Evolutionary conservation across 2,329 filamentous ascomycete species (phyloP).

Genomic region (Aspergillus brunneoviolaceus): DNA sequence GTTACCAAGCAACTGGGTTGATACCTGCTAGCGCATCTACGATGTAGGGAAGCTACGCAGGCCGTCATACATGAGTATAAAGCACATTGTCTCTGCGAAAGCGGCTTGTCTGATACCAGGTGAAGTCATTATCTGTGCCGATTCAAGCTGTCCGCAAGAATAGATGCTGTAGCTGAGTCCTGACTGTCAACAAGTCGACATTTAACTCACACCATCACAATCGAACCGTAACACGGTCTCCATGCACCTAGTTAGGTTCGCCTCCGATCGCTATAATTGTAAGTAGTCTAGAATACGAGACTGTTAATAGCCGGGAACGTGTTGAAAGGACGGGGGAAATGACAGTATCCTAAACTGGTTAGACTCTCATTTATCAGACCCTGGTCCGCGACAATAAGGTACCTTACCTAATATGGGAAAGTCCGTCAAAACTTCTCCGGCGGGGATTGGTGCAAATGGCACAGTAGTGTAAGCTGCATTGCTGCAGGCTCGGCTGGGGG

Average conservation of each 20-base stretch:
- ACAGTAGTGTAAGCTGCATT: not conserved
- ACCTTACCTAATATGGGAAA: not conserved
- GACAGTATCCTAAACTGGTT: not conserved
- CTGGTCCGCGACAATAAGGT: not conserved
- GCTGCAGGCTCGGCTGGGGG: not conserved
- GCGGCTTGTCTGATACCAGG: not conserved
- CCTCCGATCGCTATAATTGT: not conserved
- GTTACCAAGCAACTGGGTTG: not conserved
- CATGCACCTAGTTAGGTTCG: not conserved
- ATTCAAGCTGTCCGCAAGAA: not conserved
- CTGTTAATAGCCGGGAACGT: too few relatives aligned
- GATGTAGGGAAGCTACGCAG: not conserved
- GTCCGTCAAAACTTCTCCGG: not conserved
- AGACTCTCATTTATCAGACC: not conserved
- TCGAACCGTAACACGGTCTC: not conserved
- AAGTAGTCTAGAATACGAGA: not conserved
- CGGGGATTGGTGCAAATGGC: slow-evolving; percentile 2
- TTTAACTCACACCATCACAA: not conserved
- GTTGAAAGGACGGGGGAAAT: not conserved
- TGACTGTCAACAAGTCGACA: not conserved
- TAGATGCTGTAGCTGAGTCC: not conserved
- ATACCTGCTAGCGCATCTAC: not conserved
- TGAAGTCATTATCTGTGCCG: not conserved
- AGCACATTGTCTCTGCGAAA: not conserved
- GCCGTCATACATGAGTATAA: not conserved